Conservation (phyloP, 805 yeast genomes). For the Yarrowia osloensis region DNA sequence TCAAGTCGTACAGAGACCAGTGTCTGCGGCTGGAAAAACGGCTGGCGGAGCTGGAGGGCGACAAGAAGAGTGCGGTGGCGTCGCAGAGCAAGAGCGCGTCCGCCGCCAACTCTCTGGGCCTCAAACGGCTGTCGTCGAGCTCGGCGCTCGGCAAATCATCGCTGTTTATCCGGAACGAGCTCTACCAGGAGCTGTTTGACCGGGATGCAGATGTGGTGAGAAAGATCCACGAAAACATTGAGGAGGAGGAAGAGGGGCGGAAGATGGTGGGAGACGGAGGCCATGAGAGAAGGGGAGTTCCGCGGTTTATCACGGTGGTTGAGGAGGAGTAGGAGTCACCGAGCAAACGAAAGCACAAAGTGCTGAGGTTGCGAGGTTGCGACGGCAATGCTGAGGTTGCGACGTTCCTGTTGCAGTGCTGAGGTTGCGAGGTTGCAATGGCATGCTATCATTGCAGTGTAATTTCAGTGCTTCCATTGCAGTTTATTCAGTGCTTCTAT, state of each 20-base stretch:
- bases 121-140: neutral
- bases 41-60: neutral
- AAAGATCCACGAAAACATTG: constrained; percentile 23
- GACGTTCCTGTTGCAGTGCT: too few species aligned
- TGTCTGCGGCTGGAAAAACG: constrained; percentile 17
- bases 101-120: neutral
- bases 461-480: too few species aligned
- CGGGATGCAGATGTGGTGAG: constrained; percentile 14
- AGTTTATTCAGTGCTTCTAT: too few species aligned
- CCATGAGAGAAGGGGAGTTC: constrained; percentile 18
- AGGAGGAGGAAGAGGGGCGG: constrained; percentile 9
- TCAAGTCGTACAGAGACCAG: constrained; percentile 25
- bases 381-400: too few species aligned
- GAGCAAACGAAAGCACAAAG: too few species aligned
- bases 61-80: neutral
- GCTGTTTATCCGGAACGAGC: constrained; percentile 21
- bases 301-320: constrained; percentile 9
- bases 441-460: too few species aligned
- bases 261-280: neutral
- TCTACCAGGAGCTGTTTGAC: constrained; percentile 30
- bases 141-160: constrained; percentile 18
- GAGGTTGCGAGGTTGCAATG: too few species aligned
- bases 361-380: too few species aligned
- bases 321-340: neutral
- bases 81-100: neutral